Evolutionary conservation across 2,329 filamentous ascomycete genomes (phyloP).

Genomic region (Corinectria fuckeliana): DNA sequence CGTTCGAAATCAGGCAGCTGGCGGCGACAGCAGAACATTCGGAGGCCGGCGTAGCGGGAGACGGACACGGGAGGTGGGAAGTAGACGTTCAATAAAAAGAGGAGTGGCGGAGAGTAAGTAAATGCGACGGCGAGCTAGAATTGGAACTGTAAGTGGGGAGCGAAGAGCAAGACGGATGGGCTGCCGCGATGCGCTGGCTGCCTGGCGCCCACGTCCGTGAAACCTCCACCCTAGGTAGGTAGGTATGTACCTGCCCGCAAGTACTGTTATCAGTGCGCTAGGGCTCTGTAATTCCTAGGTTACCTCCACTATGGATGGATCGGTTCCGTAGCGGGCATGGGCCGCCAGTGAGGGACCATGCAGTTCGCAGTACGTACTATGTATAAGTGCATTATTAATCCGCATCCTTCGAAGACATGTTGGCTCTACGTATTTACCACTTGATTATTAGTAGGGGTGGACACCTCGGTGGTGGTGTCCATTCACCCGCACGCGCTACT

Average conservation of each 20-base stretch:
- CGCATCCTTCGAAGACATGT: not conserved
- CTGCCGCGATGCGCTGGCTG: constrained; percentile 36
- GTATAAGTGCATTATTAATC: not conserved
- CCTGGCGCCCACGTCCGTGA: constrained; percentile 24
- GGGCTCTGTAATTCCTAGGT: too few species aligned
- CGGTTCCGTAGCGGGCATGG: not conserved
- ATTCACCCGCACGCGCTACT: not conserved
- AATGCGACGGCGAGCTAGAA: constrained; percentile 17
- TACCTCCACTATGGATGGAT: not conserved
- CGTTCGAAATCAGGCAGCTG: not conserved
- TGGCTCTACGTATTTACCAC: not conserved
- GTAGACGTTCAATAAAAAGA: not conserved
- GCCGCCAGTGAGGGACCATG: not conserved
- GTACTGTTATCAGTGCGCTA: constrained; percentile 12
- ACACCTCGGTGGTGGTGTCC: not conserved
- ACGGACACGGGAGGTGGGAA: not conserved
- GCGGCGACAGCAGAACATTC: not conserved
- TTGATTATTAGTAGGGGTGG: not conserved
- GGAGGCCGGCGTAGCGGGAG: not conserved
- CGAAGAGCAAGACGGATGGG: constrained; percentile 10
- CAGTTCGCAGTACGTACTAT: not conserved
- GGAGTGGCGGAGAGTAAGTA: not conserved
- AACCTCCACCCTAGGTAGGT: not conserved
- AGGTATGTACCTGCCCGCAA: constrained; percentile 9
- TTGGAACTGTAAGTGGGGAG: constrained; percentile 20